Conservation (phyloP, 805 yeast genomes). For the Saccharomycopsis guyanensis region DNA sequence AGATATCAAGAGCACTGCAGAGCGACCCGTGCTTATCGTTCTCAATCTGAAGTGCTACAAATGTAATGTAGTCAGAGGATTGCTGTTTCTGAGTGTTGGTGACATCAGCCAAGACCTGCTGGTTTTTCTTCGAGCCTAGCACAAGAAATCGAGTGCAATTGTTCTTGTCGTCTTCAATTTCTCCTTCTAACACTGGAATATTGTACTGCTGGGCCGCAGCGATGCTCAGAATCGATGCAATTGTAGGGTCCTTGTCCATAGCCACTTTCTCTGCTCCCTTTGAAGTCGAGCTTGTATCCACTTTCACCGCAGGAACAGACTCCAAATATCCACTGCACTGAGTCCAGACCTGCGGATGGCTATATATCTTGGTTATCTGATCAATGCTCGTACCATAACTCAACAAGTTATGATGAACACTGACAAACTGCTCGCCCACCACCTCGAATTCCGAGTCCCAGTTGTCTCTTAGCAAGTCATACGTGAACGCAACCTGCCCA, state of each 20-base stretch:
- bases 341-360: conserved; percentile 99
- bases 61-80: conserved; percentile 32
- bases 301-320: conserved; percentile 34
- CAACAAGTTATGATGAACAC: conserved; percentile 72
- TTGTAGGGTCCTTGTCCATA: conserved; percentile 27
- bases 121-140: conserved; percentile 29
- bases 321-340: conserved; percentile 44
- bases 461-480: conserved; percentile 73
- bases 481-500: conserved; percentile 84
- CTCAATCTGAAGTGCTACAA: conserved; percentile 58
- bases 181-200: conserved; percentile 44
- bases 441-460: conserved; percentile 41
- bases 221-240: conserved; percentile 68
- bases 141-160: conserved; percentile 85
- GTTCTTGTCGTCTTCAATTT: conserved; percentile 63
- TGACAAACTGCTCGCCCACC: conserved; percentile 73
- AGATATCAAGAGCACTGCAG: conserved; percentile 52
- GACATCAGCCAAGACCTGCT: conserved; percentile 21
- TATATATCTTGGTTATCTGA: conserved; percentile 53
- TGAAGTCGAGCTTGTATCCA: conserved; percentile 76
- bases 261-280: conserved; percentile 68
- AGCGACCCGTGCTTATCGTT: conserved; percentile 69
- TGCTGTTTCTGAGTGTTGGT: background rate
- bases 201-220: conserved; percentile 57
- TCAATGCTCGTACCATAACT: conserved; percentile 37